phyloP scores from a whole-genome alignment of 176 grass and related monocot species.

The barley (Hordeum vulgare) region DNA sequence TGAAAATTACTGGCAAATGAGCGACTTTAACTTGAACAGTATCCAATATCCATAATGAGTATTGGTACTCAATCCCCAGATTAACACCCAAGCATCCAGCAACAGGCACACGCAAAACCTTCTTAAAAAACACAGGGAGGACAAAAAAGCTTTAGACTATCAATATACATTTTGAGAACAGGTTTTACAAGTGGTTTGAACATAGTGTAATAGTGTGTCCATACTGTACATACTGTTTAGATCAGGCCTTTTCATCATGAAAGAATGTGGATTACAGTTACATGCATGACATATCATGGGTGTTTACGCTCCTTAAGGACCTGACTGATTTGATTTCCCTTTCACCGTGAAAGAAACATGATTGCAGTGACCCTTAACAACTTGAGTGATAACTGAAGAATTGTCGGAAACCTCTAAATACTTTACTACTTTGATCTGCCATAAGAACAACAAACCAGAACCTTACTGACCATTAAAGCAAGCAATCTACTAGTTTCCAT shows the following conservation, averaged over 20 bases:
- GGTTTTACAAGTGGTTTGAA: not conserved
- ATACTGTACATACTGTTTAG: not conserved
- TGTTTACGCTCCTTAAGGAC: not conserved
- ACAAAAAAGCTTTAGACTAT: not conserved
- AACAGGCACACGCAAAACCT: not conserved
- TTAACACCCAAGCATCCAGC: not conserved
- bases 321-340: not conserved
- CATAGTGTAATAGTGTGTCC: not conserved
- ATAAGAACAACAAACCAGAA: not conserved
- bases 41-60: not conserved
- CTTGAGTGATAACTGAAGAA: not conserved
- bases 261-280: not conserved
- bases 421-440: not conserved
- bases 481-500: slow-evolving; percentile 13
- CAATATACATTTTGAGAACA: not conserved
- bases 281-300: not conserved
- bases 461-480: not conserved
- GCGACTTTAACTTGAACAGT: not conserved
- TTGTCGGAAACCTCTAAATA: not conserved
- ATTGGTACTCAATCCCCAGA: not conserved
- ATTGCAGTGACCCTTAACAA: not conserved
- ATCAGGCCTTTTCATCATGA: not conserved
- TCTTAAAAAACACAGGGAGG: not conserved
- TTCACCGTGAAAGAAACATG: not conserved
- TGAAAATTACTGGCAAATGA: slow-evolving; percentile 21